Base-by-base conservation (phyloP, 805 yeast genomes). In the Metschnikowia anglica region DNA sequence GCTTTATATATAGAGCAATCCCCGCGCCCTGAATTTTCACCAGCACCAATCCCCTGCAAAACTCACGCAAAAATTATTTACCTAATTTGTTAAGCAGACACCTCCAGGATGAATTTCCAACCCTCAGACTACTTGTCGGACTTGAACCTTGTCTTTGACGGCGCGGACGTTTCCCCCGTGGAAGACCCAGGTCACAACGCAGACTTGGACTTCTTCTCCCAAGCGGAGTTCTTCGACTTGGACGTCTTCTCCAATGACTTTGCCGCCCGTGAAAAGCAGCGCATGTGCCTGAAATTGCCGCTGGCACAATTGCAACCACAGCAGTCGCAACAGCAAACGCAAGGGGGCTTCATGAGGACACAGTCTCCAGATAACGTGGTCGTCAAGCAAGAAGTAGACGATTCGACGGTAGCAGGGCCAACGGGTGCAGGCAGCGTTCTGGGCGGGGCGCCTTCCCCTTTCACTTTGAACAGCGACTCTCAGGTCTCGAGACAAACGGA, bases 51-150 rank as follows among this genome's bases (percentile, higher is more conserved):
- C n/a, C n/a, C 37, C 5, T n/a, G 28, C 5, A 21, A 28, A 19
- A 34, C 12, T 19, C 20, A 25, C 34, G 37, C 39, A 21, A 41
- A 17, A 18, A 41, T 41, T 35, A 41, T 41, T 36, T 41, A 41
- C 44, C 40, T 41, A 34, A 30, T 35, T 26, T 26, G 20, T 20
- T 39, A 26, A 21, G 11, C 11, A 27, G 23, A 31, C 18, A 17
- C 20, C 10, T 8, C 36, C 41, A 46, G 45, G 45, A 70, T 70
- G 74, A 68, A 66, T 46, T 68, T 63, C 52, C 71, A 67, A 51
- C 66, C 72, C 32, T 60, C 65, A 23, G 73, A 70, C 53, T 70
- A 68, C 53, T 59, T 70, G 52, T 59, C 60, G 42, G 63, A 66
- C 46, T 57, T 70, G 53, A 68, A 70, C 54, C 62, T 70, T 29